These are phyloP conservation scores for Blastobotrys robertii DNA, from an alignment of 805 yeast species.

Conservation along the genomic window DNA sequence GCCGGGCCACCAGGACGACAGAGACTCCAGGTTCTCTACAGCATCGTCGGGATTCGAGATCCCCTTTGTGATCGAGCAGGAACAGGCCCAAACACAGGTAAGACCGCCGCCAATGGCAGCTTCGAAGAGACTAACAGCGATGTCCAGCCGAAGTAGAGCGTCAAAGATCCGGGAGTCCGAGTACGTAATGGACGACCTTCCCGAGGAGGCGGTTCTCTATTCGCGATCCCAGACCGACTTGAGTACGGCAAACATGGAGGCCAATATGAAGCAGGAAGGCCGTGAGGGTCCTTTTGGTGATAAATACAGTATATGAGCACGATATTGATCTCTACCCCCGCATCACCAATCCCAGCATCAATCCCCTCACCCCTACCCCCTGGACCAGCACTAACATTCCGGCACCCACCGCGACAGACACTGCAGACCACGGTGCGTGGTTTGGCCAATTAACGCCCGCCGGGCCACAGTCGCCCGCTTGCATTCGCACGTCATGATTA, in stretches of 20 bases:
- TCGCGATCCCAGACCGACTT: slow-evolving; percentile 6
- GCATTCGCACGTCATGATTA: too few relatives aligned
- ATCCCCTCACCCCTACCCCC: background rate
- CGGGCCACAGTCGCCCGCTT: slow-evolving; percentile 26
- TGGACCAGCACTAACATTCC: too few relatives aligned
- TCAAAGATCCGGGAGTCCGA: slow-evolving; percentile 7
- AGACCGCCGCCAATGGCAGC: background rate
- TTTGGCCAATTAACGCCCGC: slow-evolving; percentile 16
- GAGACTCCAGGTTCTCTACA: background rate
- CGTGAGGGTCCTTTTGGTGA: slow-evolving; percentile 17
- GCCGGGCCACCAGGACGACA: background rate
- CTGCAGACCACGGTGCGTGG: background rate
- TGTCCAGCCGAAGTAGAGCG: background rate
- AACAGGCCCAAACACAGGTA: background rate
- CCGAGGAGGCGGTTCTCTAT: slow-evolving; percentile 13
- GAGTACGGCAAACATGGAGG: background rate
- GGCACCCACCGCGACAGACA: too few relatives aligned
- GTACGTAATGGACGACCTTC: slow-evolving; percentile 13
- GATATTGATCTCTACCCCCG: slow-evolving; percentile 20
- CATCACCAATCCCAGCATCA: background rate
- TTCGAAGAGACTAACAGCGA: slow-evolving; percentile 2
- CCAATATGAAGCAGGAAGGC: slow-evolving; percentile 7
- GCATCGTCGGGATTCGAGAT: slow-evolving; percentile 12
- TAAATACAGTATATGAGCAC: slow-evolving; percentile 3
- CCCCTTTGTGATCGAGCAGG: slow-evolving; percentile 10